These are phyloP conservation scores for Echria macrotheca DNA, from an alignment of 495 filamentous ascomycete genomes.

Conservation along the genomic window DNA sequence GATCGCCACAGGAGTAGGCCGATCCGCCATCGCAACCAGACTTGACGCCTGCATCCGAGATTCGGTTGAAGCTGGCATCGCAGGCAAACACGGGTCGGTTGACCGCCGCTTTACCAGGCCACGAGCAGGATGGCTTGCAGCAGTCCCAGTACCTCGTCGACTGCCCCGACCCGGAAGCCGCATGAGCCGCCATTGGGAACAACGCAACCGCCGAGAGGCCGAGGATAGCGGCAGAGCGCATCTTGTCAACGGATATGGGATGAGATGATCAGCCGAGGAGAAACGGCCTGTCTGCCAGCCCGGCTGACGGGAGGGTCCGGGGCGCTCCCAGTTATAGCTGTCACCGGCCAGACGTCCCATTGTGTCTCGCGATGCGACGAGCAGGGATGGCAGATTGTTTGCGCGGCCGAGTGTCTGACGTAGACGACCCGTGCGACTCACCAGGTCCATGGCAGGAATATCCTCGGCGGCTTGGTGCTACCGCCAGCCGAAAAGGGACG, in stretches of 20 bases:
- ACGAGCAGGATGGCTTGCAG: constrained; percentile 56
- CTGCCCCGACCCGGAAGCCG: constrained; percentile 22
- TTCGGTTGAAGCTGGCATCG: constrained; percentile 44
- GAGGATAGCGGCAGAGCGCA: constrained; percentile 21
- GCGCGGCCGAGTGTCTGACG: constrained; percentile 8
- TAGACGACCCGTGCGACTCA: not conserved
- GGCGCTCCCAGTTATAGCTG: not conserved
- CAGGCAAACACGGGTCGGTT: constrained; percentile 47
- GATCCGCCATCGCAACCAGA: constrained; percentile 39
- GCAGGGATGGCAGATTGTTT: too few relatives aligned
- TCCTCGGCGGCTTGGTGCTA: too few relatives aligned
- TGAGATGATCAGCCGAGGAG: too few relatives aligned
- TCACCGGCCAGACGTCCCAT: too few relatives aligned
- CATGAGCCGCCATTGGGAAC: constrained; percentile 19
- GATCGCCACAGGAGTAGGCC: constrained; percentile 50
- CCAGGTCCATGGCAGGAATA: too few relatives aligned
- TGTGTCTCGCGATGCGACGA: too few relatives aligned
- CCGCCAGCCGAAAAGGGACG: not conserved
- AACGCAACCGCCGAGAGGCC: constrained; percentile 18
- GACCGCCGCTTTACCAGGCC: constrained; percentile 48
- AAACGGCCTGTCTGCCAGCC: not conserved
- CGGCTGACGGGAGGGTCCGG: not conserved
- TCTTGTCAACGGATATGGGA: not conserved
- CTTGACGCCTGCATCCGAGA: constrained; percentile 20
- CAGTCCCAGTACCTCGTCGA: constrained; percentile 50